A percentile compares a stretch with the other conserved stretches of the same genome.
phyloP scores from a whole-genome alignment of 1,284 basidiomycete species.

The Mrakiaceae sp. region DNA sequence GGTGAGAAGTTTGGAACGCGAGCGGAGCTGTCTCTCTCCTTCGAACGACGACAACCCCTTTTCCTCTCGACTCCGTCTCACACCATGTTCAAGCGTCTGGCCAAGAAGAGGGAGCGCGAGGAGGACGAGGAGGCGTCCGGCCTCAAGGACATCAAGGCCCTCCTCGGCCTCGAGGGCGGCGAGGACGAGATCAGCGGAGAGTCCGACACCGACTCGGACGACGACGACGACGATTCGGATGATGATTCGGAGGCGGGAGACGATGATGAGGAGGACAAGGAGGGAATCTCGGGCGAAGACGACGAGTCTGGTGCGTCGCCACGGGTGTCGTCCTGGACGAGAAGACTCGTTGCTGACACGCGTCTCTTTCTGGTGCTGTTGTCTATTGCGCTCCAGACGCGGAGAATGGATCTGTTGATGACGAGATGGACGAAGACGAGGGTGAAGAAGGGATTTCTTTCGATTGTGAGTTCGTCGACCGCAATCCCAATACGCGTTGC shows the following conservation, averaged over 20 bases:
- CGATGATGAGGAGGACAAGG: slow-evolving; percentile 8
- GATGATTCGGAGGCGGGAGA: not conserved
- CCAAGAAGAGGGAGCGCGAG: slow-evolving; percentile 16
- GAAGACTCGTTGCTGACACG: not conserved
- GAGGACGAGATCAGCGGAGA: slow-evolving; percentile 17
- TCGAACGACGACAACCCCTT: not conserved
- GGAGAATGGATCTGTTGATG: not conserved
- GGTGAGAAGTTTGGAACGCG: not conserved
- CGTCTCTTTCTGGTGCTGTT: not conserved
- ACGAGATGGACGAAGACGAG: not conserved
- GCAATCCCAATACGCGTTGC: not conserved
- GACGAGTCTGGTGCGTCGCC: not conserved
- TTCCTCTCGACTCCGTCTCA: not conserved
- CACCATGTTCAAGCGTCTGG: slow-evolving; percentile 17
- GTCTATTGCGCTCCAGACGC: no score
- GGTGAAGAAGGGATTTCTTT: not conserved
- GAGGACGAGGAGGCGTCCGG: slow-evolving; percentile 16
- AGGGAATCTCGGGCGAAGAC: not conserved
- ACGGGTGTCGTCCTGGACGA: no score
- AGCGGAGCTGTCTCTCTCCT: not conserved
- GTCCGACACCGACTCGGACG: slow-evolving; percentile 10
- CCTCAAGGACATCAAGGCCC: slow-evolving; percentile 13
- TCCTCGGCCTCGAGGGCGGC: slow-evolving; percentile 10
- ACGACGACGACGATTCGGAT: slow-evolving; percentile 1
- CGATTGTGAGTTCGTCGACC: not conserved